Evolutionary conservation across 2,329 filamentous ascomycete genomes (phyloP).

Genomic region (Madurella mycetomatis): DNA sequence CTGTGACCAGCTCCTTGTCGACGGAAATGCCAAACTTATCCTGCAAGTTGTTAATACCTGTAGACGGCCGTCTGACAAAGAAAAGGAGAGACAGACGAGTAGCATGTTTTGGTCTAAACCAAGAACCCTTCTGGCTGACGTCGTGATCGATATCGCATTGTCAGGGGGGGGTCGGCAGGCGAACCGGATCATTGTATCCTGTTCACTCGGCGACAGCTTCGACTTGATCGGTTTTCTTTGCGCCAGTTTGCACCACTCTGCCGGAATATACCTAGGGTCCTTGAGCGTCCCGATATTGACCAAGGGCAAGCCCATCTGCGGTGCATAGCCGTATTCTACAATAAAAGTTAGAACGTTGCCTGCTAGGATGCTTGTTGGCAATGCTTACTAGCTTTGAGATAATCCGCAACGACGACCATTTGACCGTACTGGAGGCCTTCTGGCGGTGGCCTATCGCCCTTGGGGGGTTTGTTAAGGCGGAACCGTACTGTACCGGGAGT

Average conservation of each 20-base stretch:
- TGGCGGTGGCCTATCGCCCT: neutral
- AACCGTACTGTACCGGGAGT: conserved; percentile 32
- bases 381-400: conserved; percentile 41
- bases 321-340: conserved; percentile 33
- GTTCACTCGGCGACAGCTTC: conserved; percentile 58
- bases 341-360: no score
- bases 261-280: conserved; percentile 61
- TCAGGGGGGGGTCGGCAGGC: conserved; percentile 62
- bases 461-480: conserved; percentile 23
- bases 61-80: neutral
- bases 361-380: no score
- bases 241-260: conserved; percentile 60
- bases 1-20: conserved; percentile 60
- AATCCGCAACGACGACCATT: conserved; percentile 38
- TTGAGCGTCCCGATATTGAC: conserved; percentile 59
- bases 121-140: conserved; percentile 52
- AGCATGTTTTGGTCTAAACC: conserved; percentile 49
- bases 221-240: conserved; percentile 60
- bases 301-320: conserved; percentile 48
- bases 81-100: conserved; percentile 35
- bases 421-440: conserved; percentile 26
- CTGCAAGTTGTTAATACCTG: conserved; percentile 1
- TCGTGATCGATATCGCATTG: conserved; percentile 64
- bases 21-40: conserved; percentile 60
- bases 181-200: conserved; percentile 65